A percentile compares a stretch with the other conserved stretches of the same genome.
phyloP scores from a whole-genome alignment of 331 rosid genomes.

The Prunus yedoensis region DNA sequence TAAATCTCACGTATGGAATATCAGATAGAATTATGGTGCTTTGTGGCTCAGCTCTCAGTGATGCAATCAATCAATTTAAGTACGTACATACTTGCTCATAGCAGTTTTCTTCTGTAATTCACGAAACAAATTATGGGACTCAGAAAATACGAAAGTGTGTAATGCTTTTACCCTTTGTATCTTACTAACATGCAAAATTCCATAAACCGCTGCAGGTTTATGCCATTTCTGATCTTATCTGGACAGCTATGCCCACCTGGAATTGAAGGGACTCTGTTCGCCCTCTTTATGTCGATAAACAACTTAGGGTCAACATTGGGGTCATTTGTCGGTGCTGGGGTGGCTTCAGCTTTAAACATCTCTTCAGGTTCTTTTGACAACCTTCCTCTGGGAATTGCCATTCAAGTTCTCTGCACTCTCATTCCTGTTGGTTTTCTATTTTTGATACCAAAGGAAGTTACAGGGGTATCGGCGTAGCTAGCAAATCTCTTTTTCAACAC shows the following conservation, averaged over 20 bases:
- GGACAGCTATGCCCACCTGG: slow-evolving; percentile 91
- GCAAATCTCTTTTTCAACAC: not conserved
- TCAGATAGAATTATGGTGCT: slow-evolving; percentile 70
- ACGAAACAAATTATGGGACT: not conserved
- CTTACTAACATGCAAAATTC: not conserved
- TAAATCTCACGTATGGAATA: slow-evolving; percentile 52
- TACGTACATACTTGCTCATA: slow-evolving; percentile 36
- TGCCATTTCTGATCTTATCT: slow-evolving; percentile 83
- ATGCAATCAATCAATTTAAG: slow-evolving; percentile 82
- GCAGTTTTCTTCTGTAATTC: not conserved
- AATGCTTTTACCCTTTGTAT: not conserved
- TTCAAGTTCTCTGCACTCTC: slow-evolving; percentile 64
- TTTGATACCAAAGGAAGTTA: slow-evolving; percentile 84
- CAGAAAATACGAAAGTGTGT: not conserved
- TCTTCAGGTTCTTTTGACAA: slow-evolving; percentile 79
- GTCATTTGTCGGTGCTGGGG: slow-evolving; percentile 66
- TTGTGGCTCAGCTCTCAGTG: slow-evolving; percentile 68
- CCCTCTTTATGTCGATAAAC: slow-evolving; percentile 89
- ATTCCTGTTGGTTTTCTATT: slow-evolving; percentile 68
- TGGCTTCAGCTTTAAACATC: slow-evolving; percentile 70
- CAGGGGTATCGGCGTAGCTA: slow-evolving; percentile 61
- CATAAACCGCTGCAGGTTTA: slow-evolving; percentile 57
- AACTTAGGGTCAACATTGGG: slow-evolving; percentile 69
- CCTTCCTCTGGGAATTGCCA: slow-evolving; percentile 53
- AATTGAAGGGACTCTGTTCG: slow-evolving; percentile 87